phyloP scores from a whole-genome alignment of 306 rosid species.

The Ormosia emarginata region DNA sequence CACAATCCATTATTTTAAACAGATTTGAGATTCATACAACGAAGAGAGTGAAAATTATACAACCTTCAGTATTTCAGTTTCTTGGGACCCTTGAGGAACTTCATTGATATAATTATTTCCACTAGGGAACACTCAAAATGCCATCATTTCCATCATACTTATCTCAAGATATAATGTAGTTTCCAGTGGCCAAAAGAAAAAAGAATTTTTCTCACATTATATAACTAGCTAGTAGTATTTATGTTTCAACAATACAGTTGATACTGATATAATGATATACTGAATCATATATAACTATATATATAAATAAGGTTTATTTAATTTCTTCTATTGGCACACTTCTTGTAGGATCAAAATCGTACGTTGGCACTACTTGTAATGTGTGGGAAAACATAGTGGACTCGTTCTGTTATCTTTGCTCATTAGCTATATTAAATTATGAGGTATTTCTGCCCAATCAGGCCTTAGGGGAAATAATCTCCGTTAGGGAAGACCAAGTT shows the following conservation, averaged over 20 bases:
- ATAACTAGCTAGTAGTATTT: neutral
- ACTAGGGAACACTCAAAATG: too few species aligned
- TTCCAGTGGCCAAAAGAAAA: too few species aligned
- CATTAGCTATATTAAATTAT: neutral
- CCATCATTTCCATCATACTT: too few species aligned
- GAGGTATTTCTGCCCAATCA: neutral
- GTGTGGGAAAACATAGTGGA: neutral
- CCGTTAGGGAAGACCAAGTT: slow-evolving; percentile 46
- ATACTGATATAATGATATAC: neutral
- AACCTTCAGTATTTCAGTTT: too few species aligned
- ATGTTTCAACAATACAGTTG: neutral
- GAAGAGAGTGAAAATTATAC: too few species aligned
- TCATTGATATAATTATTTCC: too few species aligned
- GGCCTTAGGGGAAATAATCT: slow-evolving; percentile 52
- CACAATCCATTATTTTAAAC: too few species aligned
- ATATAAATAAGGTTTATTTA: neutral
- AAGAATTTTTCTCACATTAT: too few species aligned
- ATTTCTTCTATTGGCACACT: neutral
- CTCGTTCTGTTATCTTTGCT: neutral
- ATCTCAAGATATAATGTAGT: too few species aligned
- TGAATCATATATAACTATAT: neutral
- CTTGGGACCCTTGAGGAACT: too few species aligned
- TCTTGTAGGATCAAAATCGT: too few species aligned
- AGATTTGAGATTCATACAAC: too few species aligned
- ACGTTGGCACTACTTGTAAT: neutral